A percentile compares a stretch with the other conserved stretches of the same genome.
These are phyloP conservation scores for Komagataella pseudopastoris DNA, from an alignment of 805 yeast genomes.

Conservation along the genomic window DNA sequence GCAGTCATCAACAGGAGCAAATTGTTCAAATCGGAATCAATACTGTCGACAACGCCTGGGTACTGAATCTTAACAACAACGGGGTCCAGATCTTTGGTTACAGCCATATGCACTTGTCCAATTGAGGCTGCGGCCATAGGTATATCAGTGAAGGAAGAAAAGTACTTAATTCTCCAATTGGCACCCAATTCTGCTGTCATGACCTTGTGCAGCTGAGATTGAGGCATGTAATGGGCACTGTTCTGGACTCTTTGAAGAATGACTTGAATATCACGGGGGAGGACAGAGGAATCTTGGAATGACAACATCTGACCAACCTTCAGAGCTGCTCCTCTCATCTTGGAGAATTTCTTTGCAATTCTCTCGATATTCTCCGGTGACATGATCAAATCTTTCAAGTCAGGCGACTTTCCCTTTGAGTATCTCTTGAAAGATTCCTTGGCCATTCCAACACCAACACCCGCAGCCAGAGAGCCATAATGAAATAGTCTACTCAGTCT, in stretches of 20 bases:
- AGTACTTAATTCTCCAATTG: constrained; percentile 59
- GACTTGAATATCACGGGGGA: constrained; percentile 77
- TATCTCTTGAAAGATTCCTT: constrained; percentile 61
- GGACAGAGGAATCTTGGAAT: constrained; percentile 77
- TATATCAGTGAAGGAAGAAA: constrained; percentile 64
- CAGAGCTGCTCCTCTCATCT: constrained; percentile 98
- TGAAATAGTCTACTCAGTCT: constrained; percentile 85
- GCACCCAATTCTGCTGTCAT: constrained; percentile 63
- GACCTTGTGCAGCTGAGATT: constrained; percentile 69
- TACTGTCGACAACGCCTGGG: constrained; percentile 90
- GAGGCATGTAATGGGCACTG: constrained; percentile 95
- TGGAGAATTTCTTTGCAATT: constrained; percentile 74
- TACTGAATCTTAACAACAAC: constrained; percentile 95
- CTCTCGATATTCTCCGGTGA: constrained; percentile 78
- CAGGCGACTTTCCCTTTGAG: constrained; percentile 37
- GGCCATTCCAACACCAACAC: constrained; percentile 76
- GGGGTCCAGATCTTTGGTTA: constrained; percentile 45
- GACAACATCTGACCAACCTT: constrained; percentile 96
- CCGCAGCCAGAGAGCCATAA: constrained; percentile 86
- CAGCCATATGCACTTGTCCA: constrained; percentile 90
- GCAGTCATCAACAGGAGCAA: constrained; percentile 74
- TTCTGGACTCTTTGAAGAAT: constrained; percentile 79
- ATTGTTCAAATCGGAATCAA: constrained; percentile 88
- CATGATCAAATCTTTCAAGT: constrained; percentile 46
- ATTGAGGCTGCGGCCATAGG: constrained; percentile 97